These are phyloP conservation scores for Claviceps spartinae DNA, from an alignment of 2,329 filamentous ascomycete species.

Conservation along the genomic window DNA sequence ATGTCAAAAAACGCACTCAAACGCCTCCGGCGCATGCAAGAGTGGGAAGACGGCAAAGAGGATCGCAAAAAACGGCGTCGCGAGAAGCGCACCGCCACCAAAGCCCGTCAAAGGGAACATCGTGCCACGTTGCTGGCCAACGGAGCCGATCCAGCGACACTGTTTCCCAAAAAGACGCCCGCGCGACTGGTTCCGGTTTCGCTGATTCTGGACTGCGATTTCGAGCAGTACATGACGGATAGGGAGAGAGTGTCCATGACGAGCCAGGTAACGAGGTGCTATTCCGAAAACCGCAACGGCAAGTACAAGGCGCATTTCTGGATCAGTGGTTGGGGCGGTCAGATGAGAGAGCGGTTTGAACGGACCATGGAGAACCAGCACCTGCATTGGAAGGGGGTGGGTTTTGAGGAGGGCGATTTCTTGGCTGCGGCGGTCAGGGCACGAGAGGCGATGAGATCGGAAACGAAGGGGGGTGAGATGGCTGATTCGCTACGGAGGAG, in stretches of 20 bases:
- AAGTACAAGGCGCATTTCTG: constrained; percentile 57
- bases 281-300: constrained; percentile 71
- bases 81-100: constrained; percentile 37
- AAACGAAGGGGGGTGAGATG: constrained; percentile 35
- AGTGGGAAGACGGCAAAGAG: constrained; percentile 62
- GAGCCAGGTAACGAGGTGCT: constrained; percentile 73
- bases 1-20: constrained; percentile 82
- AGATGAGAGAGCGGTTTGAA: constrained; percentile 67
- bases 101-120: constrained; percentile 35
- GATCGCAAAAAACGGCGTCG: constrained; percentile 40
- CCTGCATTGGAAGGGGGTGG: constrained; percentile 64
- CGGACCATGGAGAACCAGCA: constrained; percentile 58
- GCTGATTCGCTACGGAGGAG: constrained; percentile 40
- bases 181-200: constrained; percentile 56
- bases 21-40: constrained; percentile 55
- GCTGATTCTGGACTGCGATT: constrained; percentile 81
- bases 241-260: constrained; percentile 73
- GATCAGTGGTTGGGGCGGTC: constrained; percentile 65
- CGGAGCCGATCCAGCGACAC: constrained; percentile 27
- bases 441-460: constrained; percentile 47
- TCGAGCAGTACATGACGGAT: constrained; percentile 79
- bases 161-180: constrained; percentile 21
- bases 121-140: constrained; percentile 35
- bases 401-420: constrained; percentile 63
- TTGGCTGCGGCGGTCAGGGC: constrained; percentile 52